These are phyloP conservation scores for Populus ilicifolia DNA, from an alignment of 345 rosid species.

Conservation along the genomic window DNA sequence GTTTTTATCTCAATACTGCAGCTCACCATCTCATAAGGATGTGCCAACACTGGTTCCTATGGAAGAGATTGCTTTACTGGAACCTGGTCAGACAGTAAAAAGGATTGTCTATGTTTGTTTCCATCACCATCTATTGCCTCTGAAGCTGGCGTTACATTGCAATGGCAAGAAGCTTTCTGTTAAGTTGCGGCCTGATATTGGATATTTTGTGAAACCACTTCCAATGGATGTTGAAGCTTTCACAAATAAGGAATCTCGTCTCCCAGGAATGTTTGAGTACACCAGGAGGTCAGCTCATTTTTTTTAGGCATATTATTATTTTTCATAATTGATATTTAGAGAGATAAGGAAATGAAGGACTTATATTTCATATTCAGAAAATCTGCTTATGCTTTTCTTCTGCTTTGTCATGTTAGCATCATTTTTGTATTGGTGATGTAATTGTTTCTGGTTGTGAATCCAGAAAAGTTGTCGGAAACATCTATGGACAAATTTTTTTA, in stretches of 20 bases:
- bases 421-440: background rate
- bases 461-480: background rate
- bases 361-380: background rate
- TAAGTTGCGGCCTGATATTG: constrained; percentile 90
- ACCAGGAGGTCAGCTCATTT: constrained; percentile 56
- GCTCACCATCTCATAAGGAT: constrained; percentile 39
- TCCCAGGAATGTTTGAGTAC: constrained; percentile 91
- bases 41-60: constrained; percentile 60
- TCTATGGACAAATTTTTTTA: background rate
- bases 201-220: constrained; percentile 87
- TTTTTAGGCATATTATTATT: constrained; percentile 2
- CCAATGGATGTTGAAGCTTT: constrained; percentile 58
- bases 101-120: constrained; percentile 73
- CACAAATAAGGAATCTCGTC: constrained; percentile 53
- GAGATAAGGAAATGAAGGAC: background rate
- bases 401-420: background rate
- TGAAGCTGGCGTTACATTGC: constrained; percentile 55
- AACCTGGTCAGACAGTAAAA: constrained; percentile 53
- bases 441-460: background rate
- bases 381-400: background rate
- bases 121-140: constrained; percentile 87
- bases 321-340: background rate
- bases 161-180: constrained; percentile 60
- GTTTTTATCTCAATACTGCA: constrained; percentile 33
- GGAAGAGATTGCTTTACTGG: constrained; percentile 64